Conservation (phyloP, 495 filamentous ascomycete species). For the Xylaria castorea region DNA sequence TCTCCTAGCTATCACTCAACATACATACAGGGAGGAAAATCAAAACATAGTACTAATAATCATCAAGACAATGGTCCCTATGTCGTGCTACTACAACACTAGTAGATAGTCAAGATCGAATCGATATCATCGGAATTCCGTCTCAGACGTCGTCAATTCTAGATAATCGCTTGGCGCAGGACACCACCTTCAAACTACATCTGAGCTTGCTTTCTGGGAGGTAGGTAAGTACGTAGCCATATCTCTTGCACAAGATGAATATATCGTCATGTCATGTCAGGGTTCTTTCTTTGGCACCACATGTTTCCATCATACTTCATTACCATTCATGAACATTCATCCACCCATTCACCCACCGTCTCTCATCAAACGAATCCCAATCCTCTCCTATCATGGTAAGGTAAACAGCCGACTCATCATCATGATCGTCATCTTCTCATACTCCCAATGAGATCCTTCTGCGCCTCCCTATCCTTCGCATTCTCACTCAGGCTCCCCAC, state of each 20-base stretch:
- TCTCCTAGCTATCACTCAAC: no score
- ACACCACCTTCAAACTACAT: not conserved
- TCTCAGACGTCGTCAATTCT: not conserved
- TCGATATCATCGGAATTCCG: not conserved
- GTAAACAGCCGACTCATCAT: not conserved
- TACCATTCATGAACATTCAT: not conserved
- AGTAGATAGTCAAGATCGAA: not conserved
- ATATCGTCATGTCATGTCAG: not conserved
- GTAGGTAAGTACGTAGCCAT: not conserved
- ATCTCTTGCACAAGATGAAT: not conserved
- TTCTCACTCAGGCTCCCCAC: constrained; percentile 83
- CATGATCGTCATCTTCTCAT: constrained; percentile 57
- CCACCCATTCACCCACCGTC: not conserved
- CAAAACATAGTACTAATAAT: no score
- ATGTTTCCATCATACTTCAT: not conserved
- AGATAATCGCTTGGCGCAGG: not conserved
- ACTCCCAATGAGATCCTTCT: constrained; percentile 88
- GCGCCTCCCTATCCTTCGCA: constrained; percentile 82
- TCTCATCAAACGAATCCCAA: not conserved
- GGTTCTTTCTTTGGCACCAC: not conserved
- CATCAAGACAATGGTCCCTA: no score
- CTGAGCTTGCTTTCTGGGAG: not conserved
- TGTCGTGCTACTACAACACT: not conserved
- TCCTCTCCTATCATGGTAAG: not conserved
- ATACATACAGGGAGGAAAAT: no score